Evolutionary conservation across 73 alveolate genomes (phyloP), one percentile per base, ranked within the genome.

Genomic region (Paramecium primaurelia): DNA sequence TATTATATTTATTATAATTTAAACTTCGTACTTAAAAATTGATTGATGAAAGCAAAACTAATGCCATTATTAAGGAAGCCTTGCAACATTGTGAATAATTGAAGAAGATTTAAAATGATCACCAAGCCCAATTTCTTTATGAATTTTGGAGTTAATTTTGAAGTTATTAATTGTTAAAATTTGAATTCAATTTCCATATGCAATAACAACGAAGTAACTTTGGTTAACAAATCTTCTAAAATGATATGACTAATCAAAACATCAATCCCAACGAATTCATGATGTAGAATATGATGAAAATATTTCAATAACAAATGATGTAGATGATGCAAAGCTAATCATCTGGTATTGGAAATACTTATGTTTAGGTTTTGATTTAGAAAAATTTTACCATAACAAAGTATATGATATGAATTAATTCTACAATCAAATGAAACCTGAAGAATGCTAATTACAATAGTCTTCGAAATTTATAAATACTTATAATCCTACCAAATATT

Each of bases 241-340:
- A 40, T 73, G 87, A 73, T 8, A n/a, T 64, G 51, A 11, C 49
- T 2, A 64, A 28, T 64, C 47, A 28, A 64, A 64, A 64, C 14
- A 64, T 64, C 84, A 64, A 64, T 20, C 84, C 84, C 32, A 75
- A 75, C 14, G 69, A 75, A 20, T 6, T 16, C 44, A 75, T 75
- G 88, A 75, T 75, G 88, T 18, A 75, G 47, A 42, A 80, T 22
- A 80, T 80, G 91, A 80, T 80, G 91, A 80, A 80, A 25, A 45
- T 80, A 37, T 80, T 80, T 44, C 26, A 75, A 38, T 36, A 42
- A 20, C 45, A 80, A 18, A 80, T 80, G 91, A 80, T 80, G 77
- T 26, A 40, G 49, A 80, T 80, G 91, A 80, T 80, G 91, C 47
- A 47, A 32, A 18, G 73, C 26, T 34, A 80, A 45, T 8, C 25